Evolutionary conservation across 805 yeast genomes (phyloP).

Genomic region (Suhomyces sp.): DNA sequence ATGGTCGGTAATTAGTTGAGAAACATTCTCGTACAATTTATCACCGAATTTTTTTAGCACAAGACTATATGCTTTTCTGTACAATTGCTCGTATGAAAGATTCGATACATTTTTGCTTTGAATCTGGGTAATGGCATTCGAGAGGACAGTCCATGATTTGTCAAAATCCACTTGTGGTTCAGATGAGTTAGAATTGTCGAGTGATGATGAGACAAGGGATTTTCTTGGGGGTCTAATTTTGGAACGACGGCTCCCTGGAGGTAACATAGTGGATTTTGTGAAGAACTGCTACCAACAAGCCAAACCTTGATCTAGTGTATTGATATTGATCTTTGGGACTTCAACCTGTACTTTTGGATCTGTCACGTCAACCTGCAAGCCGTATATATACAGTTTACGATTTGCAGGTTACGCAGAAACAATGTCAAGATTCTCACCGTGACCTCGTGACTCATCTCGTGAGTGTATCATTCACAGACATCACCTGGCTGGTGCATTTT

Average conservation of each 20-base stretch:
- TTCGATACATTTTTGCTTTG: slow-evolving; percentile 68
- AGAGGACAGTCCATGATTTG: slow-evolving; percentile 61
- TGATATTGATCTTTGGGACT: neutral
- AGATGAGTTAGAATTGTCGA: slow-evolving; percentile 15
- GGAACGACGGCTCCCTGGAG: slow-evolving; percentile 42
- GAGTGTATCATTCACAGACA: no score
- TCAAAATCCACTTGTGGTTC: slow-evolving; percentile 52
- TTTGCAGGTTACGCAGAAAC: neutral
- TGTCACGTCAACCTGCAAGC: neutral
- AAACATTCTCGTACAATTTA: slow-evolving; percentile 60
- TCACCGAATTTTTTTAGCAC: slow-evolving; percentile 71
- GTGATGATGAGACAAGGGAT: slow-evolving; percentile 20
- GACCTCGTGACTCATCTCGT: neutral
- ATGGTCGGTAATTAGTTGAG: slow-evolving; percentile 45
- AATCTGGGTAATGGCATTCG: slow-evolving; percentile 69
- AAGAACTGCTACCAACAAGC: neutral
- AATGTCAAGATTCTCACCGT: neutral
- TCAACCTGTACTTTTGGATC: neutral
- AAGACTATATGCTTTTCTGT: slow-evolving; percentile 72
- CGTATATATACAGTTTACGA: neutral
- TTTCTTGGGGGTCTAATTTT: slow-evolving; percentile 68
- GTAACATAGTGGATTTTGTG: slow-evolving; percentile 6
- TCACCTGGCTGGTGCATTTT: no score
- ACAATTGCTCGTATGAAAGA: slow-evolving; percentile 78
- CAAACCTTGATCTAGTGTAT: neutral